Evolutionary conservation across 495 filamentous ascomycete species (phyloP), one percentile per base, ranked within the genome.

Genomic region (Daldinia grandis): DNA sequence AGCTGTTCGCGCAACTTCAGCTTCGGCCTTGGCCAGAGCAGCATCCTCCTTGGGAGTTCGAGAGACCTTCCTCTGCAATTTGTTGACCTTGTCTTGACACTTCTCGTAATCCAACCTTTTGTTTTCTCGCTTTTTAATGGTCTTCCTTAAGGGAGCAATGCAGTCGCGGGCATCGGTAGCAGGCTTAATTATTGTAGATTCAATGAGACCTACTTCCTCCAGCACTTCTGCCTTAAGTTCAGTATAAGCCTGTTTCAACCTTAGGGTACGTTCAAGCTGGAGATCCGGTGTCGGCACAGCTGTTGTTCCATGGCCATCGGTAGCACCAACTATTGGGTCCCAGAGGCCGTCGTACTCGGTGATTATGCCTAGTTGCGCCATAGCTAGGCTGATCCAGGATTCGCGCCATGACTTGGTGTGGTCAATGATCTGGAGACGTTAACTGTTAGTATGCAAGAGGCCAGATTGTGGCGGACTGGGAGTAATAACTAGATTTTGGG

Each of bases 81-180:
- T 89, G 65, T 92, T 92, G 21, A 90, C 88, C 61, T 89, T 88
- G 61, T 90, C 86, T 74, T 94, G 88, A 63, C 89, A 89, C 65
- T 90, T 89, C 79, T 98, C 95, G 74, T 89, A 97, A 76, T 98
- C 95, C 50, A 95, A 74, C 84, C 97, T 91, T 79, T 90, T 93
- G 72, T 97, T 91, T 73, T 96, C 93, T 42, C 95, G 84, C 75
- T 93, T 95, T 82, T 97, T 97, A 77, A 98, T 95, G 2, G 91
- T 91, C 79, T 95, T 97, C 75, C 93, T 91, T 76, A 97, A 83
- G 0, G 92, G 91, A 62, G 87, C 84, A 63, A 97, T 82, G 44
- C 77, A 88, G 55, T 91, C 88, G 74, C 90, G 91, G 2, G 92
- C 93, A 56, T 91, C 86, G 19, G 83, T 84, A 4, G 92, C 90